These are phyloP conservation scores for Butyriboletus loyo DNA, from an alignment of 768 basidiomycete species.

Conservation along the genomic window DNA sequence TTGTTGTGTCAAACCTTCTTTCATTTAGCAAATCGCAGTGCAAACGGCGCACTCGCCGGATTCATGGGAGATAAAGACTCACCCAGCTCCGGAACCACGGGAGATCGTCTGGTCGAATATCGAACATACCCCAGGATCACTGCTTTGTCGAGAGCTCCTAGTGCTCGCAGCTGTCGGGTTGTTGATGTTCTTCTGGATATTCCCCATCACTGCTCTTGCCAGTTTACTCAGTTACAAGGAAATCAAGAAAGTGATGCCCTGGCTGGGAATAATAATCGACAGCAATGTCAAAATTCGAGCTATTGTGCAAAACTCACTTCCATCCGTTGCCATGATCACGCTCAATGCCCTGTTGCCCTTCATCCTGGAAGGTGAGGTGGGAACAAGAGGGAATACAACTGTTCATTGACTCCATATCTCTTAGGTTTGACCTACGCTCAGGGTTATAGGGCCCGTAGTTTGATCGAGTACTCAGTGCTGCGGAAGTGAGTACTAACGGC, in stretches of 20 bases:
- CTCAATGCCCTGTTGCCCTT: slow-evolving; percentile 90
- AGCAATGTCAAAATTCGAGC: slow-evolving; percentile 75
- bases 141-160: slow-evolving; percentile 65
- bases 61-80: slow-evolving; percentile 64
- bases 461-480: slow-evolving; percentile 90
- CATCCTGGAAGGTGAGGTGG: slow-evolving; percentile 70
- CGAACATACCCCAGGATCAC: slow-evolving; percentile 54
- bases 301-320: slow-evolving; percentile 92
- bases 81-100: slow-evolving; percentile 86
- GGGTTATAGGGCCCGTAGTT: slow-evolving; percentile 84
- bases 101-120: slow-evolving; percentile 96
- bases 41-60: slow-evolving; percentile 77
- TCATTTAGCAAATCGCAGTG: slow-evolving; percentile 74
- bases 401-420: slow-evolving; percentile 29
- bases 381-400: neutral
- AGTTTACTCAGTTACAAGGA: slow-evolving; percentile 88
- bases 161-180: slow-evolving; percentile 67
- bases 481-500: slow-evolving; percentile 63
- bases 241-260: slow-evolving; percentile 86
- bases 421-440: slow-evolving; percentile 76
- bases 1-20: neutral
- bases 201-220: slow-evolving; percentile 87
- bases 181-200: slow-evolving; percentile 87
- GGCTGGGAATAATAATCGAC: slow-evolving; percentile 84
- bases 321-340: slow-evolving; percentile 84